Percentiles rank a stretch among this genome's conserved stretches.
phyloP scores from a whole-genome alignment of 1,284 basidiomycete species.

The Golubevia pallescens region DNA sequence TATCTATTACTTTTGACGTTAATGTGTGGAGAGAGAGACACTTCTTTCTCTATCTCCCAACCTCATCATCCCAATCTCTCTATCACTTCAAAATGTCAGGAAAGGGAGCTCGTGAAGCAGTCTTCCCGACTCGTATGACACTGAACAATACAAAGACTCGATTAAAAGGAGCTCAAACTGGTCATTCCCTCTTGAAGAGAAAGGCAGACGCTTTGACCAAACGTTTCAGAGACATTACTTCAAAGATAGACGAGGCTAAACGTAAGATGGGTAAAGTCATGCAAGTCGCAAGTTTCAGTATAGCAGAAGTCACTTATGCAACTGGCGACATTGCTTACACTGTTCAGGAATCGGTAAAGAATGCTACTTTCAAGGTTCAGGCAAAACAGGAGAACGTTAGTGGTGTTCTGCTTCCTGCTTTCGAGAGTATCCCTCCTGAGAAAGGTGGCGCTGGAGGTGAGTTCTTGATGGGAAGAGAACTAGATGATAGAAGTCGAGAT shows the following conservation, averaged over 20 bases:
- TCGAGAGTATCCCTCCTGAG: constrained; percentile 67
- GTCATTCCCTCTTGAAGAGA: constrained; percentile 94
- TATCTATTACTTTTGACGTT: too few species aligned
- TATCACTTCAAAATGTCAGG: constrained; percentile 75
- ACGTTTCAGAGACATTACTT: constrained; percentile 76
- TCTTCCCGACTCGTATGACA: constrained; percentile 75
- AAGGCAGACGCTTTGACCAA: constrained; percentile 95
- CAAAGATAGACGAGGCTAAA: constrained; percentile 86
- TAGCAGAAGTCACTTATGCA: constrained; percentile 97
- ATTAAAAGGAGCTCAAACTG: constrained; percentile 94
- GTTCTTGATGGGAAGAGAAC: neutral
- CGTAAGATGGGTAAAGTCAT: constrained; percentile 98
- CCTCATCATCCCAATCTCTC: neutral
- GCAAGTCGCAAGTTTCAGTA: constrained; percentile 96
- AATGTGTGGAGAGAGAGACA: neutral
- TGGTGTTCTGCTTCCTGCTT: constrained; percentile 94
- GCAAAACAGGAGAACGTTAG: constrained; percentile 98
- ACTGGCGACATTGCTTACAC: constrained; percentile 93
- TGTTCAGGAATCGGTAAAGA: constrained; percentile 68
- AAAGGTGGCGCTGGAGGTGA: constrained; percentile 72
- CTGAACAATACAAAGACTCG: constrained; percentile 90
- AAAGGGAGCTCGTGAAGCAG: constrained; percentile 82
- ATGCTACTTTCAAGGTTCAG: constrained; percentile 88
- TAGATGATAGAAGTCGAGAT: too few species aligned
- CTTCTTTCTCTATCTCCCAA: neutral